phyloP scores from a whole-genome alignment of 495 filamentous ascomycete genomes.

The Oidiodendron maius region DNA sequence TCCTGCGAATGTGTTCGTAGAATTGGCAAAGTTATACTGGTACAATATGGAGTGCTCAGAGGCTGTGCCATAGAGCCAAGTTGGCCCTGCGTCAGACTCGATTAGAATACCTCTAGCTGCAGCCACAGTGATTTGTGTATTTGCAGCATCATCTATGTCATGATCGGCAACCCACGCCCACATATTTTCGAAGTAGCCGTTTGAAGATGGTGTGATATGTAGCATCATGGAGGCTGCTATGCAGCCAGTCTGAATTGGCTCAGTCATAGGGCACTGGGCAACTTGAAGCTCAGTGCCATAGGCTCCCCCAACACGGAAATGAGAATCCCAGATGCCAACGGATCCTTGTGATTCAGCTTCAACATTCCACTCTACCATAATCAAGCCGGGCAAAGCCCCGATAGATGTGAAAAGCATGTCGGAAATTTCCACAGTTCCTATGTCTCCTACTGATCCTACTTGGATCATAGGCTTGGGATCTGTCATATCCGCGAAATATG shows the following conservation, averaged over 20 bases:
- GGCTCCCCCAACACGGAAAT: constrained; percentile 38
- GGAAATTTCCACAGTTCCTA: constrained; percentile 50
- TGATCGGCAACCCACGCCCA: constrained; percentile 57
- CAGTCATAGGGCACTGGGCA: constrained; percentile 12
- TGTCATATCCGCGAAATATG: constrained; percentile 40
- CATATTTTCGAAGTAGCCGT: constrained; percentile 53
- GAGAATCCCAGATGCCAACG: constrained; percentile 27
- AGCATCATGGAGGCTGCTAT: constrained; percentile 44
- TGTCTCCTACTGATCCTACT: constrained; percentile 47
- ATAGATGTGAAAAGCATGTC: constrained; percentile 46
- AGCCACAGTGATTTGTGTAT: constrained; percentile 57
- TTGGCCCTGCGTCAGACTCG: constrained; percentile 49
- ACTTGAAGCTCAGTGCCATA: constrained; percentile 31
- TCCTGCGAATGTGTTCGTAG: constrained; percentile 14
- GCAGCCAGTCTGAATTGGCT: constrained; percentile 28
- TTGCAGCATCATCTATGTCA: constrained; percentile 37
- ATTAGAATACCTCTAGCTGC: constrained; percentile 29
- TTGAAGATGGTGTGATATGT: constrained; percentile 39
- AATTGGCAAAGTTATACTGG: constrained; percentile 47
- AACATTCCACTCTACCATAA: constrained; percentile 31
- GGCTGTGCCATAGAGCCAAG: constrained; percentile 63
- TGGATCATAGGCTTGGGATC: constrained; percentile 46
- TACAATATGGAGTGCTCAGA: constrained; percentile 77
- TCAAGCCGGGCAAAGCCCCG: constrained; percentile 38
- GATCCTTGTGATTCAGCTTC: constrained; percentile 12